Percentiles rank a stretch among this genome's conserved stretches.
These are phyloP conservation scores for Heliosperma pusillum DNA, from an alignment of 148 eudicot genomes.

Conservation along the genomic window DNA sequence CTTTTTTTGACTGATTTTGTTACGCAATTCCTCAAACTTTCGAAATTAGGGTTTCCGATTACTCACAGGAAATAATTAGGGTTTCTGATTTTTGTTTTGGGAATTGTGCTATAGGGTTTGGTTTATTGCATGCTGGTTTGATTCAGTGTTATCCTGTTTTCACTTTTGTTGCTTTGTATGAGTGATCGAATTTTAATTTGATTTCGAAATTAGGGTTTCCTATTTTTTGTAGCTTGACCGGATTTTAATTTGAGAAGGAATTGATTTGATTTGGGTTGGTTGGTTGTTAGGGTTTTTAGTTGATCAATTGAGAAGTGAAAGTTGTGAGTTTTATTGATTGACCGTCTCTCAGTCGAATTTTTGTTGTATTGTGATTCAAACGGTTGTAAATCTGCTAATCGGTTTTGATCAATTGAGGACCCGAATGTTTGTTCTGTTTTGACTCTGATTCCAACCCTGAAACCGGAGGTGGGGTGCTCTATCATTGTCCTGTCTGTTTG, in stretches of 20 bases:
- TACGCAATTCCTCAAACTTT: background rate
- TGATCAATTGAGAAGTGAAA: background rate
- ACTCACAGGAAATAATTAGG: too few species aligned
- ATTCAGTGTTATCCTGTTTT: too few species aligned
- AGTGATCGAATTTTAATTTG: background rate
- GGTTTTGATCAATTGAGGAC: background rate
- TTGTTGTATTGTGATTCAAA: background rate
- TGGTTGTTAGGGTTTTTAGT: background rate
- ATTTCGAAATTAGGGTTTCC: too few species aligned
- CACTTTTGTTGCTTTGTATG: too few species aligned
- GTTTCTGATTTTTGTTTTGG: background rate
- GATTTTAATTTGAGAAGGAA: background rate
- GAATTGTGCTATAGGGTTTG: background rate
- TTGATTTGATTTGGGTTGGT: background rate
- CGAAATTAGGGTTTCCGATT: conserved; percentile 4
- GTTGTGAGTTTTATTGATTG: background rate
- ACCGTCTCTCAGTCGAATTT: background rate
- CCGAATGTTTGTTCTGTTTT: background rate
- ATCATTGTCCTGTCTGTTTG: too few species aligned
- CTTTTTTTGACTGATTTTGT: background rate
- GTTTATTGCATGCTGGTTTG: too few species aligned
- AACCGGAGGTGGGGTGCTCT: background rate
- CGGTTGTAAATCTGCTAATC: background rate
- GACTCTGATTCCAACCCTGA: background rate
- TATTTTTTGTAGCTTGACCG: background rate